Evolutionary conservation across 1,284 basidiomycete species (phyloP).

Genomic region (Thecaphora frezii): DNA sequence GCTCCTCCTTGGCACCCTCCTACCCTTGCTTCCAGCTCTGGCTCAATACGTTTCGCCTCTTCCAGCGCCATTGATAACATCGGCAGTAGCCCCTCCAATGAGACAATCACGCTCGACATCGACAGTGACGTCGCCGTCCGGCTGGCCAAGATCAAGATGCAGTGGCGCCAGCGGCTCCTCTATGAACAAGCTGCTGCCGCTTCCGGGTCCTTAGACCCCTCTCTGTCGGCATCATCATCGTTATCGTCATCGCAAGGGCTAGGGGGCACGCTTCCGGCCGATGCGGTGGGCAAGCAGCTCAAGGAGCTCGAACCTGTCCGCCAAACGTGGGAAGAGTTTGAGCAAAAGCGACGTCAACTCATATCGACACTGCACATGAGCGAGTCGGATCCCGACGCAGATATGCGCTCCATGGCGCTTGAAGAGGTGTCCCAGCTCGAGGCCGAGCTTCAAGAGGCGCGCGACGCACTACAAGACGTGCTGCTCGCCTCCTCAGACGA

Average conservation of each 20-base stretch:
- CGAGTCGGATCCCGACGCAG: constrained; percentile 64
- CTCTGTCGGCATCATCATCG: background rate
- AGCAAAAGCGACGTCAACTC: constrained; percentile 61
- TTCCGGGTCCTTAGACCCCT: background rate
- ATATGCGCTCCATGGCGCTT: constrained; percentile 73
- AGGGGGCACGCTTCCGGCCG: background rate
- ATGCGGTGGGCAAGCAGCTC: constrained; percentile 46
- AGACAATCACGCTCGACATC: constrained; percentile 9
- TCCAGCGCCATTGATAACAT: background rate
- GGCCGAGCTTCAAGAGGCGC: constrained; percentile 63
- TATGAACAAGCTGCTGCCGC: background rate
- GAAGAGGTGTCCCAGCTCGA: constrained; percentile 70
- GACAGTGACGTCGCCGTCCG: constrained; percentile 26
- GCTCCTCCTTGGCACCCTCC: no score
- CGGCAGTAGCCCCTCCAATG: background rate
- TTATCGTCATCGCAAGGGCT: no score
- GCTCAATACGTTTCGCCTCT: no score
- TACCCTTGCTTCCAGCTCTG: no score
- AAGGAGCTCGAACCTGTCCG: constrained; percentile 66
- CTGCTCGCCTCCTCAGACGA: constrained; percentile 66
- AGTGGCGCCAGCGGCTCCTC: constrained; percentile 22
- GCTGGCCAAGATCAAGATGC: constrained; percentile 27
- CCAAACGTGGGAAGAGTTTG: constrained; percentile 65
- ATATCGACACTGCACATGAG: constrained; percentile 43
- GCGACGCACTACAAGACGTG: constrained; percentile 68